phyloP scores from a whole-genome alignment of 305 asterid genomes.

The Coffea humblotiana region DNA sequence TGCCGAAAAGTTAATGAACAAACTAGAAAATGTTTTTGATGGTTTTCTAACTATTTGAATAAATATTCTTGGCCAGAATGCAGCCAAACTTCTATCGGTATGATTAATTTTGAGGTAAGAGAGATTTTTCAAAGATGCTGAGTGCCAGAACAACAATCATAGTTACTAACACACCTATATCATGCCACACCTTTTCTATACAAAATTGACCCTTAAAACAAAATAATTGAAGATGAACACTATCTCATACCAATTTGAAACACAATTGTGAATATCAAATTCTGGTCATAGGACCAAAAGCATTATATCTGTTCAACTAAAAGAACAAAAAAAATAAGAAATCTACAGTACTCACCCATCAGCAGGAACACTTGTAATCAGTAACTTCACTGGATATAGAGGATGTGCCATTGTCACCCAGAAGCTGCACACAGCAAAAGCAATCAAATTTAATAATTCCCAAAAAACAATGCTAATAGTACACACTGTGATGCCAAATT shows the following conservation, averaged over 20 bases:
- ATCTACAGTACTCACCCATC: constrained; percentile 70
- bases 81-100: background rate
- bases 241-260: background rate
- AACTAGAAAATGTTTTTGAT: background rate
- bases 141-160: background rate
- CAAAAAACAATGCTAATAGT: background rate
- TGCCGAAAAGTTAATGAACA: background rate
- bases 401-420: constrained; percentile 79
- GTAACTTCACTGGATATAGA: constrained; percentile 71
- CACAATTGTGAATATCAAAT: background rate
- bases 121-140: background rate
- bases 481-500: background rate
- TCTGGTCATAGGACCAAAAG: background rate
- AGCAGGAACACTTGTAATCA: constrained; percentile 63
- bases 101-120: too few species aligned
- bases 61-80: background rate
- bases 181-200: background rate
- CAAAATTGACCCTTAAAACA: background rate
- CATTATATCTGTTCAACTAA: background rate
- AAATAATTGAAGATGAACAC: background rate
- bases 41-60: background rate
- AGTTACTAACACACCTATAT: background rate
- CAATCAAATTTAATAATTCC: background rate
- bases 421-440: constrained; percentile 58
- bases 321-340: background rate